phyloP scores from a whole-genome alignment of 495 filamentous ascomycete species.

The Lophiotrema nucula region DNA sequence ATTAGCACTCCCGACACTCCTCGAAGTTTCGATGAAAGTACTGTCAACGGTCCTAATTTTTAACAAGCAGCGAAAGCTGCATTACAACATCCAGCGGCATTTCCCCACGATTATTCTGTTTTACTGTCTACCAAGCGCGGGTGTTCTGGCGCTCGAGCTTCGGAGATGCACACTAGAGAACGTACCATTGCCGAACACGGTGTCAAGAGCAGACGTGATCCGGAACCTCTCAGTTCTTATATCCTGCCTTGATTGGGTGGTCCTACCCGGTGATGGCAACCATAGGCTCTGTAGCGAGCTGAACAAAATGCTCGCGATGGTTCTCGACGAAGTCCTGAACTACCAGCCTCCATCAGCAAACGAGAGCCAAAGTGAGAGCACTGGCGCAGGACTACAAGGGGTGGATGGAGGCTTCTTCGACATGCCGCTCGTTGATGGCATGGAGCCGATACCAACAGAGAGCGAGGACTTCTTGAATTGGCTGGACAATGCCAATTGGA shows the following conservation, averaged over 20 bases:
- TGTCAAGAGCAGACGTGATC: slow-evolving; percentile 27
- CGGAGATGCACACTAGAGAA: slow-evolving; percentile 29
- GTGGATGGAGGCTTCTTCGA: slow-evolving; percentile 20
- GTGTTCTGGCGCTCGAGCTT: slow-evolving; percentile 29
- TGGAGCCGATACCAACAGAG: slow-evolving; percentile 32
- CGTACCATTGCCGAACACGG: slow-evolving; percentile 18
- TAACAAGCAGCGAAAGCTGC: slow-evolving; percentile 28
- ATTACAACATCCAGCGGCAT: slow-evolving; percentile 20
- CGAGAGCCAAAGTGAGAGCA: slow-evolving; percentile 5
- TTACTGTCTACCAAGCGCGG: slow-evolving; percentile 27
- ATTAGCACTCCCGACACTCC: slow-evolving; percentile 16
- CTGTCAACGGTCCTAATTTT: slow-evolving; percentile 23
- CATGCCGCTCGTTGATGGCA: slow-evolving; percentile 28
- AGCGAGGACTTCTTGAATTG: slow-evolving; percentile 30
- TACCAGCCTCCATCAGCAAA: slow-evolving; percentile 16
- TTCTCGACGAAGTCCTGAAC: slow-evolving; percentile 30
- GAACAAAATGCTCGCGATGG: slow-evolving; percentile 29
- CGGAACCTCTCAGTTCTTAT: slow-evolving; percentile 30
- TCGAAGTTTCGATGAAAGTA: slow-evolving; percentile 28
- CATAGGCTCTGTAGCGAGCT: slow-evolving; percentile 30
- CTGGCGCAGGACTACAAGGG: background rate
- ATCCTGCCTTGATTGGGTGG: slow-evolving; percentile 25
- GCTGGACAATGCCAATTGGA: slow-evolving; percentile 35
- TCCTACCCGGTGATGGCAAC: slow-evolving; percentile 29
- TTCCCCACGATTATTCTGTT: slow-evolving; percentile 26